Evolutionary conservation across 164 flowering plant genomes (phyloP).

Genomic region (Houttuynia cordata): DNA sequence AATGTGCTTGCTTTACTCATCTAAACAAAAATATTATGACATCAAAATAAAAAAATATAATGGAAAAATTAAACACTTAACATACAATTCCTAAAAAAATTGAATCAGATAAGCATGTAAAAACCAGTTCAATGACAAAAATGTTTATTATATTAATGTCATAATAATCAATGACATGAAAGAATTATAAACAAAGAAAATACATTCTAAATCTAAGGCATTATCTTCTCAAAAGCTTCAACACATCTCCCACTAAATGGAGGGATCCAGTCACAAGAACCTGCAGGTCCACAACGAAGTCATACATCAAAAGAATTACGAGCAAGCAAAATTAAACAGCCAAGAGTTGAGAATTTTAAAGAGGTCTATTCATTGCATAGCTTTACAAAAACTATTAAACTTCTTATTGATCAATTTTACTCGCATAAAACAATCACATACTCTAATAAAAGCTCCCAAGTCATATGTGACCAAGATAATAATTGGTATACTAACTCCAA

Average conservation of each 20-base stretch:
- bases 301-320: background rate
- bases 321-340: background rate
- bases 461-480: background rate
- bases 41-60: too few species aligned
- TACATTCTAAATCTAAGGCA: background rate
- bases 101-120: too few species aligned
- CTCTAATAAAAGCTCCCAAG: background rate
- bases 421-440: background rate
- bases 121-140: too few species aligned
- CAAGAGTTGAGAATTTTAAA: too few species aligned
- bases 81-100: too few species aligned
- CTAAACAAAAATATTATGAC: too few species aligned
- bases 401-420: background rate
- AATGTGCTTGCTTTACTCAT: too few species aligned
- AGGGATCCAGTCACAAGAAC: conserved; percentile 84
- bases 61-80: too few species aligned
- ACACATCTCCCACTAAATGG: conserved; percentile 79
- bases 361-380: background rate
- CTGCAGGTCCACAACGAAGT: conserved; percentile 18
- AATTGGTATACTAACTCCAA: too few species aligned
- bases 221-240: conserved; percentile 57
- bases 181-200: too few species aligned
- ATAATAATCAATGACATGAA: background rate
- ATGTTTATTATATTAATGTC: too few species aligned
- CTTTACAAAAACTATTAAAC: too few species aligned